Evolutionary conservation across 1,139 yeast species (phyloP).

Genomic region (Debaryomyces singareniensis): DNA sequence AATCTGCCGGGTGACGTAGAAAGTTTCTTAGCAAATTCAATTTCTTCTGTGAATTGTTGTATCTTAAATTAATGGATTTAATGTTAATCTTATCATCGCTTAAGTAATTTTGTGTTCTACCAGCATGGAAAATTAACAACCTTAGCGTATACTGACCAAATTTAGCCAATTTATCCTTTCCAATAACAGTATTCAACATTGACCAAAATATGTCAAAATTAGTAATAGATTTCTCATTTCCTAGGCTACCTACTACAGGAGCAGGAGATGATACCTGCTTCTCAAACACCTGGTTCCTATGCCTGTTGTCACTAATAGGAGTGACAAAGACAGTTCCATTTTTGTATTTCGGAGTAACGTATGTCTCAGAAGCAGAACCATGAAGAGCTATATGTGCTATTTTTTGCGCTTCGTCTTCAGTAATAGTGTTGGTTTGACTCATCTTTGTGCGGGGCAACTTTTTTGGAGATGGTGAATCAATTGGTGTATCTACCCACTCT

Average conservation of each 20-base stretch:
- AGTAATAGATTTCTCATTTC: constrained; percentile 1
- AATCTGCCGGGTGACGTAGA: constrained; percentile 36
- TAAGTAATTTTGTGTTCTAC: constrained; percentile 29
- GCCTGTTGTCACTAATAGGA: constrained; percentile 4
- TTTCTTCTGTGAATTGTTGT: constrained; percentile 28
- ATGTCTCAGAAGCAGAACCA: background rate
- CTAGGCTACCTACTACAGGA: background rate
- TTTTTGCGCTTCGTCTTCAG: constrained; percentile 1
- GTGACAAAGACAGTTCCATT: constrained; percentile 4
- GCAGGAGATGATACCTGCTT: background rate
- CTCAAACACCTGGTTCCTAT: background rate
- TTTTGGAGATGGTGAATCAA: constrained; percentile 17
- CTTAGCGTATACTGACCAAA: constrained; percentile 54
- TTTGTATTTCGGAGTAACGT: constrained; percentile 7
- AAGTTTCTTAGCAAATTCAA: constrained; percentile 31
- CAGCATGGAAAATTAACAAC: constrained; percentile 44
- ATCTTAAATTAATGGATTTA: constrained; percentile 21
- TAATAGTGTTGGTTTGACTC: constrained; percentile 3
- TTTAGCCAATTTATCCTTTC: constrained; percentile 69
- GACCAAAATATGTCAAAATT: constrained; percentile 43
- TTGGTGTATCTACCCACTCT: constrained; percentile 33
- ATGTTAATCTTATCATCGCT: constrained; percentile 31
- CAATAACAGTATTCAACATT: constrained; percentile 49
- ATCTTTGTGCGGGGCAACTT: constrained; percentile 4
- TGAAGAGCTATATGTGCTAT: background rate